Base-by-base conservation (phyloP, 192 early-diverging fungal species). In the Chytriomyces confervae region DNA sequence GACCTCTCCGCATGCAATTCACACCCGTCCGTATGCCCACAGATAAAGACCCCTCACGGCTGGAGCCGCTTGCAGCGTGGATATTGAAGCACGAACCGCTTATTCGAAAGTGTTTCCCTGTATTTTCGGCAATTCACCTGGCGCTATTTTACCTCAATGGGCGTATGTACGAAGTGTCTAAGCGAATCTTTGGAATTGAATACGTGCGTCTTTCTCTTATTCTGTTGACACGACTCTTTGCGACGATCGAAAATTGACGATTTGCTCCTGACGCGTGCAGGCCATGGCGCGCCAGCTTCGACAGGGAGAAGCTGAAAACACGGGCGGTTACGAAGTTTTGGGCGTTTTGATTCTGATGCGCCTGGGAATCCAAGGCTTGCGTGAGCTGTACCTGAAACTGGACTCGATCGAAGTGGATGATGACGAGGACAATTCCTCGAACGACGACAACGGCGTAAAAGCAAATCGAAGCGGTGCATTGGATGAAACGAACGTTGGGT, bases 71-170 rank as follows among this genome's bases (percentile, higher is more conserved):
- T 45, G 65, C 76, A 5, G 6, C 0, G 49, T 53, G 67, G 61
- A 68, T 76, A 7, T 43, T 69, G 10, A 10, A 10, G 20, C 72
- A 48, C n/a, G 74, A 69, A 70, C 43, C 50, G 10, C 5, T 29
- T 49, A 10, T 62, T 8, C 53, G 72, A 29, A 62, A 9, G 16
- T 20, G 29, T 8, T n/a, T 74, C 45, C 61, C 72, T 13, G 23
- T 74, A 7, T 18, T 62, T 9, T 74, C 72, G n/a, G 47, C 92
- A 50, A 70, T 92, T 23, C 97, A 98, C 75, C 76, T 97, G 73
- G 94, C 91, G 5, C 74, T 95, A 20, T 98, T 98, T 84, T 98
- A 98, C 80, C 93, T 97, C 77, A 81, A 86, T 68, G 95, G 95
- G 16, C 85, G 91, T 0, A 95, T 92, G 77, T 96, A 98, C 76